Base-by-base conservation (phyloP, 2,329 filamentous ascomycete species). In the Coniosporium tulheliwenetii region DNA sequence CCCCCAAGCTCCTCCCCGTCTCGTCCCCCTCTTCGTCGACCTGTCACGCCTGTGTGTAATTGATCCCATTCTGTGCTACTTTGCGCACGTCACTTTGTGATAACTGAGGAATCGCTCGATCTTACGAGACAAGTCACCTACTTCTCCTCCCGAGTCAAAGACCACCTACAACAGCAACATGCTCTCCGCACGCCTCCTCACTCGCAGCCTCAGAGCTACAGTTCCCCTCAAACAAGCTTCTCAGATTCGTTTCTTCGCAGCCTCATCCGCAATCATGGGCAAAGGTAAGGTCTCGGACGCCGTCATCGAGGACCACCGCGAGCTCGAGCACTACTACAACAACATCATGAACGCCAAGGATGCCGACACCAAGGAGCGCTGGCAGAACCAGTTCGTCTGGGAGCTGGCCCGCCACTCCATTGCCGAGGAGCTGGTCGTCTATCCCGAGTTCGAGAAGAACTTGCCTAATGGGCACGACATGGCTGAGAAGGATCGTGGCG, bases 341-440 rank as follows among this genome's bases (percentile, higher is more conserved):
- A 59, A 61, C 12, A 57, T 71, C 31, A 45, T 65, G 43, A 56
- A 59, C 34, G 54, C 62, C 5, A 50, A 48, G 12, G 61, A 69
- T 39, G 47, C 50, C 30, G 66, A 69, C 30, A 57, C 64, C 19
- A 59, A 64, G 41, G 56, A 54, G 5, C 59, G 63, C 10, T 70
- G 58, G 43, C 62, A 67, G 42, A 72, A 73, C 41, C 62, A 69
- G 43, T 68, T 73, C 44, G 64, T 62, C 10, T 71, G 69, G 69
- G 66, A 70, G 43, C 56, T 73, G 0, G 64, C 68, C 19, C 64
- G 69, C 8, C 68, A 73, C 49, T 60, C 65, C 0, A 59, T 71
- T 39, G 66, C 62, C 8, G 67, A 73, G 44, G 70, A 73, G 46
- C 50, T 72, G 5, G 52, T 58, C 5, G 48, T 60, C 8, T 61